A percentile compares a stretch with the other conserved stretches of the same genome.
Conservation (phyloP, 2,329 filamentous ascomycete genomes). For the Pezizomycotina sp. region DNA sequence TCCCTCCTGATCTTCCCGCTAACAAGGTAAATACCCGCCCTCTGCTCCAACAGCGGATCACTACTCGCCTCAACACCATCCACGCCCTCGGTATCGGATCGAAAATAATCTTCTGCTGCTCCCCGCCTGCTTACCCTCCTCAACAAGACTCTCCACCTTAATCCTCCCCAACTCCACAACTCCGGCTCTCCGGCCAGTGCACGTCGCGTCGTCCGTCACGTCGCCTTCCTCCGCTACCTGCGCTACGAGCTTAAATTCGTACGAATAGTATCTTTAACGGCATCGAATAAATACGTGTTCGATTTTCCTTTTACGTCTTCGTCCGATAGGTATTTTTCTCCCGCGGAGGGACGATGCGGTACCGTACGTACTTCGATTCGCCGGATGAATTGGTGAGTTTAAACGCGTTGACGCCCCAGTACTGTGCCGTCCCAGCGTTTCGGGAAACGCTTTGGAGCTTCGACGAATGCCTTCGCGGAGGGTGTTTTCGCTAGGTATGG, state of each 20-base stretch:
- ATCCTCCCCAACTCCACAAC: conserved; percentile 38
- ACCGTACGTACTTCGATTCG: conserved; percentile 34
- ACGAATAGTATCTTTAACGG: conserved; percentile 31
- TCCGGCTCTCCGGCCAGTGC: conserved; percentile 39
- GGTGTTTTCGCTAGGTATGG: no score
- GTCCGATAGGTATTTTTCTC: conserved; percentile 30
- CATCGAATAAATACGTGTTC: conserved; percentile 36
- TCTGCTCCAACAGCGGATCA: conserved; percentile 41
- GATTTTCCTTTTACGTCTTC: conserved; percentile 30
- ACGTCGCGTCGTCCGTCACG: conserved; percentile 35
- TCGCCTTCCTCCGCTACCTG: conserved; percentile 38
- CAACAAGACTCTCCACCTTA: conserved; percentile 31
- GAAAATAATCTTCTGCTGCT: conserved; percentile 40
- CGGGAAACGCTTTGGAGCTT: conserved; percentile 36
- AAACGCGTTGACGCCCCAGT: conserved; percentile 37
- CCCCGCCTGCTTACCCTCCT: conserved; percentile 30
- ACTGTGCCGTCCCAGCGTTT: conserved; percentile 36
- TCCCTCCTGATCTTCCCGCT: conserved; percentile 39
- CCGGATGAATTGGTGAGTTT: conserved; percentile 32
- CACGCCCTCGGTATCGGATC: conserved; percentile 42
- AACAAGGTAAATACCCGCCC: conserved; percentile 40
- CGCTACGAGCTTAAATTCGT: conserved; percentile 35
- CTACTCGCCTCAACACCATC: conserved; percentile 37
- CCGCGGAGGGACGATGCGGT: conserved; percentile 35
- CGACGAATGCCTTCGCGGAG: conserved; percentile 35